Conservation (phyloP, 805 yeast genomes). For the Wickerhamiella brachini region DNA sequence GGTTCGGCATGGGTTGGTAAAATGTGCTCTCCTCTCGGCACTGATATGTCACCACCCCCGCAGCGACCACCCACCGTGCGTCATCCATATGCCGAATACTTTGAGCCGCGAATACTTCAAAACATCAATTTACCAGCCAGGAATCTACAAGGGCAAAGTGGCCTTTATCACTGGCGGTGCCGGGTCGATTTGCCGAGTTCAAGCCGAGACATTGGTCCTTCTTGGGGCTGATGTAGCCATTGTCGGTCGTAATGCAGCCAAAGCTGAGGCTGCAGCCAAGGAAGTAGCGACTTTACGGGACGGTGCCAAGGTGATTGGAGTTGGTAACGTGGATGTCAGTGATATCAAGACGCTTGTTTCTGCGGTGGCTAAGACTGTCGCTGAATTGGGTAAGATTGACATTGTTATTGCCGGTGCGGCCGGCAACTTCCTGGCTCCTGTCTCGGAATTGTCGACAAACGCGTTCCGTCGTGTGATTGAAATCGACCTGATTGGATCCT, state of each 20-base stretch:
- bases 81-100: conserved; percentile 12
- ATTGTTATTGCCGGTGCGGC: conserved; percentile 90
- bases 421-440: conserved; percentile 74
- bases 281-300: conserved; percentile 43
- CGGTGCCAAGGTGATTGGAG: conserved; percentile 55
- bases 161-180: conserved; percentile 91
- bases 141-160: conserved; percentile 66
- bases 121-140: conserved; percentile 31
- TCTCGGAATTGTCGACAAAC: conserved; percentile 61
- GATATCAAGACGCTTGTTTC: conserved; percentile 38
- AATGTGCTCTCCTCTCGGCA: too few species aligned
- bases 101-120: conserved; percentile 13
- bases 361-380: conserved; percentile 55
- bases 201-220: conserved; percentile 64
- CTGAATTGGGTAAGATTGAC: conserved; percentile 61
- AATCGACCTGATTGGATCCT: conserved; percentile 81
- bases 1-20: background rate
- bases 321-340: conserved; percentile 67
- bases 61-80: background rate
- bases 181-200: conserved; percentile 81
- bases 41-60: background rate
- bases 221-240: conserved; percentile 79
- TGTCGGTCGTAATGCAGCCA: conserved; percentile 56
- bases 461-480: conserved; percentile 79
- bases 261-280: conserved; percentile 49